These are phyloP conservation scores for Phanerochaete carnosa DNA, from an alignment of 768 basidiomycete species.

Conservation along the genomic window DNA sequence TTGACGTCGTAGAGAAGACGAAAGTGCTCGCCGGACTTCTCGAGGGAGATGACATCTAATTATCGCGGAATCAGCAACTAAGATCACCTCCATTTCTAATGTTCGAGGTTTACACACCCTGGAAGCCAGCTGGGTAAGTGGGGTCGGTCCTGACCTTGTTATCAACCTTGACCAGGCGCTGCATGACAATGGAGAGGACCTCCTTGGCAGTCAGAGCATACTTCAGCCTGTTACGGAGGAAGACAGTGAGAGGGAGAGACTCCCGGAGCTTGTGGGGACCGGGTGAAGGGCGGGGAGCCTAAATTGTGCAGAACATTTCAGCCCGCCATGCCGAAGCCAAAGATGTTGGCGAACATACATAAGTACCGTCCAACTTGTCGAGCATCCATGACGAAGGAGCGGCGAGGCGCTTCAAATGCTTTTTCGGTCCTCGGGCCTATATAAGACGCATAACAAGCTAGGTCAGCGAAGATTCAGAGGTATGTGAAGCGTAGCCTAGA, in stretches of 20 bases:
- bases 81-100: background rate
- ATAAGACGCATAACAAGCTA: conserved; percentile 15
- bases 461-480: conserved; percentile 17
- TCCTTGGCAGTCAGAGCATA: conserved; percentile 97
- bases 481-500: conserved; percentile 7
- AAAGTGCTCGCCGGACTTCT: conserved; percentile 99
- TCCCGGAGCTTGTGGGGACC: conserved; percentile 99
- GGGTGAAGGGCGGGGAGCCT: conserved; percentile 96
- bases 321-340: background rate
- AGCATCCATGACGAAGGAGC: conserved; percentile 99
- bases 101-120: conserved; percentile 57
- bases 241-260: conserved; percentile 94
- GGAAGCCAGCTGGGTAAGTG: conserved; percentile 96
- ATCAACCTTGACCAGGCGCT: conserved; percentile 98
- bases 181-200: conserved; percentile 91
- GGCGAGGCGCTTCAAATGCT: conserved; percentile 95
- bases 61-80: background rate
- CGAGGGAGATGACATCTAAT: conserved; percentile 91
- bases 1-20: conserved; percentile 99
- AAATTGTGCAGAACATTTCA: conserved; percentile 11
- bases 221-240: conserved; percentile 98
- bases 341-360: conserved; percentile 50
- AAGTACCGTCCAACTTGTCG: conserved; percentile 95
- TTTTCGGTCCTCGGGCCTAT: conserved; percentile 97
- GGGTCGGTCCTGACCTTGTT: conserved; percentile 97